These are phyloP conservation scores for Lentinula lateritia DNA, from an alignment of 768 basidiomycete genomes.

Conservation along the genomic window DNA sequence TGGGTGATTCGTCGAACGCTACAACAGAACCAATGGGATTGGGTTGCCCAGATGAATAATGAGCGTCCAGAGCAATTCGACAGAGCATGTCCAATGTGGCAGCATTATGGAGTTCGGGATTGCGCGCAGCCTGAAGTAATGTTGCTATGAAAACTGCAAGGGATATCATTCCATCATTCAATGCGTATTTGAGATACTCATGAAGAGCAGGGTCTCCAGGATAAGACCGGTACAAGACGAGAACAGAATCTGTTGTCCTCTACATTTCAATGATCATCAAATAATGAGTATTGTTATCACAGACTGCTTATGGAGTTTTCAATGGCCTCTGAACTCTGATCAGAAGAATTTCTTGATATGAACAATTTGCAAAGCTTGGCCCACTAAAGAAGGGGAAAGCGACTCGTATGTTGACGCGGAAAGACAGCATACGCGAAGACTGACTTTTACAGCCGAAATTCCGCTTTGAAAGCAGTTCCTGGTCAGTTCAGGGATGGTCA, in stretches of 20 bases:
- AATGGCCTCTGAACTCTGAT: slow-evolving; percentile 35
- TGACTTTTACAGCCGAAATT: slow-evolving; percentile 56
- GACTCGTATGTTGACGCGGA: background rate
- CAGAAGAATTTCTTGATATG: slow-evolving; percentile 41
- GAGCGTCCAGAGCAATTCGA: slow-evolving; percentile 55
- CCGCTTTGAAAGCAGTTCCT: slow-evolving; percentile 73
- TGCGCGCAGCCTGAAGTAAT: slow-evolving; percentile 62
- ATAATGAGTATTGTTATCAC: slow-evolving; percentile 14
- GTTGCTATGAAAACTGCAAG: slow-evolving; percentile 56
- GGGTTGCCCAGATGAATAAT: slow-evolving; percentile 52
- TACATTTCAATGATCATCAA: background rate
- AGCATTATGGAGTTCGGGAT: slow-evolving; percentile 55
- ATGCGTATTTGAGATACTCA: slow-evolving; percentile 56
- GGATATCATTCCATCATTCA: slow-evolving; percentile 52
- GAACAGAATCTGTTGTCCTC: slow-evolving; percentile 51
- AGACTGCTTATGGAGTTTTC: slow-evolving; percentile 60
- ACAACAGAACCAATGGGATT: slow-evolving; percentile 25
- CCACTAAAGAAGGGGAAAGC: slow-evolving; percentile 44
- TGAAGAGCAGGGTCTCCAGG: slow-evolving; percentile 67
- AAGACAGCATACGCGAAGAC: slow-evolving; percentile 12
- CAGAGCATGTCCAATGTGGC: slow-evolving; percentile 70
- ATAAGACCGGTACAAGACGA: slow-evolving; percentile 60
- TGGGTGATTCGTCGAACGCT: slow-evolving; percentile 41
- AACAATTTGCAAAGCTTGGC: slow-evolving; percentile 56
- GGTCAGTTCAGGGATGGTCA: slow-evolving; percentile 68